Evolutionary conservation across 352 stramenopile genomes (phyloP), one percentile per base, ranked within the genome.

Genomic region (Albugo candida): DNA sequence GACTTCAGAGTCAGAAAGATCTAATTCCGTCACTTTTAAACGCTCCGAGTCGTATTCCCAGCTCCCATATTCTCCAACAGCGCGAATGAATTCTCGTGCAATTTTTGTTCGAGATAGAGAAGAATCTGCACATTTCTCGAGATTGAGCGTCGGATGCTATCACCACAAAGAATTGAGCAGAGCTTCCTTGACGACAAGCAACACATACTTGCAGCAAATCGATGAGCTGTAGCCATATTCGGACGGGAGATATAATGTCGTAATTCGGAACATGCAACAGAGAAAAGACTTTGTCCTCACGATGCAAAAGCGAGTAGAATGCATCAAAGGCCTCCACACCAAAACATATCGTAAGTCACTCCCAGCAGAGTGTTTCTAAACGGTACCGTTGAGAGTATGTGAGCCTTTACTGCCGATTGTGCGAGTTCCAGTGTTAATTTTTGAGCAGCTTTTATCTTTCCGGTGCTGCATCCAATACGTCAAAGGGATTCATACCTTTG

Each of bases 341-440:
- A 55, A 20, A 44, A 13, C 11, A 54, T 5, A 16, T 3, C 12
- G 27, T 16, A 14, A 13, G 3, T 31, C 8, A 37, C 19, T 8
- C 3, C 8, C 19, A 31, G 36, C n/a, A 45, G 11, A 8, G 35
- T 38, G 20, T 13, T 41, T 11, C 16, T 2, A 3, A 14, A 17
- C 2, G 43, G 6, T 40, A 71, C 64, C 39, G 74, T 82, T 2
- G 64, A 52, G 11, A 76, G 55, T 41, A 67, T 46, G 36, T 82
- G 81, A 38, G 83, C 48, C 37, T 63, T 55, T 20, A 69, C 52
- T 0, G 78, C 65, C 4, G 70, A 74, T 1, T 52, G 39, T 1
- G 78, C 75, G 5, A 86, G 53, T 41, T 92, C 78, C 1, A 58
- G 53, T 13, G 81, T 61, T 70, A 77, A 81, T 45, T 92, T 92